Evolutionary conservation across 371 early-diverging fungal species (phyloP).

Genomic region (Lichtheimia ramosa): DNA sequence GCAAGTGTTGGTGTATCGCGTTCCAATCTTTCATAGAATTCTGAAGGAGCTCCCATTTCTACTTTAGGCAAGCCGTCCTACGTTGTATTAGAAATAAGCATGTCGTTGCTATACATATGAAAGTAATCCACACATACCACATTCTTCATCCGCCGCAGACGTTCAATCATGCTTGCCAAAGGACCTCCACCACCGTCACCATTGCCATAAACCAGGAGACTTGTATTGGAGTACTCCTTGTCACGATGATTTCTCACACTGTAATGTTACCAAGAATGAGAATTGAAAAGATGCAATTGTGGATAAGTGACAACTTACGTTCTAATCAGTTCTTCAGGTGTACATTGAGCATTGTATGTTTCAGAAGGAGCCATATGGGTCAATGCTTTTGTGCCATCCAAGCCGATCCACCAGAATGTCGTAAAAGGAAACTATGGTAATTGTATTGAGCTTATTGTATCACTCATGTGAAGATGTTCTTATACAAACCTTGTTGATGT

Average conservation of each 20-base stretch:
- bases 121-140: constrained; percentile 42
- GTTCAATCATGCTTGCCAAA: constrained; percentile 81
- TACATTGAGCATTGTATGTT: constrained; percentile 47
- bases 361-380: constrained; percentile 88
- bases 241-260: constrained; percentile 45
- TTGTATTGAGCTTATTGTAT: no score
- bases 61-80: constrained; percentile 80
- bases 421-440: constrained; percentile 82
- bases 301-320: constrained; percentile 17
- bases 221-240: constrained; percentile 60
- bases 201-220: constrained; percentile 87
- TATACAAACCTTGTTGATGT: constrained; percentile 79
- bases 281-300: not conserved
- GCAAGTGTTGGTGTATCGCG: constrained; percentile 68
- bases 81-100: not conserved
- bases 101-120: no score
- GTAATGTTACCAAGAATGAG: not conserved
- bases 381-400: constrained; percentile 71
- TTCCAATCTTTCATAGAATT: constrained; percentile 81
- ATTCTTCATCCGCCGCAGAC: constrained; percentile 72
- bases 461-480: not conserved
- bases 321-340: constrained; percentile 15
- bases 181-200: constrained; percentile 99
- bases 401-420: constrained; percentile 85
- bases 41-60: constrained; percentile 71